These are phyloP conservation scores for Pseudotulostoma volvatum DNA, from an alignment of 495 filamentous ascomycete genomes.

Conservation along the genomic window DNA sequence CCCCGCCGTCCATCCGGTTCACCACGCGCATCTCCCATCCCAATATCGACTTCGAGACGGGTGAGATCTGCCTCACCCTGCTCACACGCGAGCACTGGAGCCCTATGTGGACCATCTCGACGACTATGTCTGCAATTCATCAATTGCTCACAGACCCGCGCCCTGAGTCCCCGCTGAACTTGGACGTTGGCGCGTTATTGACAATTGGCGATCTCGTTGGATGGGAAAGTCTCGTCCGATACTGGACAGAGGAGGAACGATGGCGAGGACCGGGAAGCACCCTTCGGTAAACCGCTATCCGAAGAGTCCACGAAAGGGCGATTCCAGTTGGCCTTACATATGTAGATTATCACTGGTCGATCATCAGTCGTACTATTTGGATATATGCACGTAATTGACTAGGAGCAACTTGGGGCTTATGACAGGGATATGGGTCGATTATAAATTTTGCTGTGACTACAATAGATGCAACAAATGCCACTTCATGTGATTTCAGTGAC, in stretches of 20 bases:
- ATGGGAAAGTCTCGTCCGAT: slow-evolving; percentile 67
- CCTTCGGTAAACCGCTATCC: not conserved
- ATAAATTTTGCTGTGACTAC: too few species aligned
- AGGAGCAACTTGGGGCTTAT: too few species aligned
- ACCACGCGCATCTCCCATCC: slow-evolving; percentile 70
- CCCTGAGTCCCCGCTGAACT: slow-evolving; percentile 71
- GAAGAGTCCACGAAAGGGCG: too few species aligned
- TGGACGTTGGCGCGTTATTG: slow-evolving; percentile 69
- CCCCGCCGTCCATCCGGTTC: slow-evolving; percentile 64
- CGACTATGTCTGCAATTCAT: slow-evolving; percentile 60
- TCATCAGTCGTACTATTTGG: too few species aligned
- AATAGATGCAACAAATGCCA: too few species aligned
- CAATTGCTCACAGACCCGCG: slow-evolving; percentile 62
- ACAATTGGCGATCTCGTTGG: slow-evolving; percentile 59
- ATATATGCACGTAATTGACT: too few species aligned
- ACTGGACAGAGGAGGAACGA: slow-evolving; percentile 45
- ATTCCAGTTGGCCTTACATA: too few species aligned
- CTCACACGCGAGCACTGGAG: slow-evolving; percentile 66
- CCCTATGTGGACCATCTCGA: slow-evolving; percentile 63
- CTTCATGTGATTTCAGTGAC: too few species aligned
- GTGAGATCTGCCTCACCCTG: slow-evolving; percentile 87
- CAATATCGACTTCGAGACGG: slow-evolving; percentile 63
- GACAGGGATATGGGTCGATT: too few species aligned
- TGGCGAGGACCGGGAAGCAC: slow-evolving; percentile 15
- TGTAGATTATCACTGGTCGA: too few species aligned